Conservation (phyloP, 1,139 yeast genomes). For the Wickerhamiella infanticola region DNA sequence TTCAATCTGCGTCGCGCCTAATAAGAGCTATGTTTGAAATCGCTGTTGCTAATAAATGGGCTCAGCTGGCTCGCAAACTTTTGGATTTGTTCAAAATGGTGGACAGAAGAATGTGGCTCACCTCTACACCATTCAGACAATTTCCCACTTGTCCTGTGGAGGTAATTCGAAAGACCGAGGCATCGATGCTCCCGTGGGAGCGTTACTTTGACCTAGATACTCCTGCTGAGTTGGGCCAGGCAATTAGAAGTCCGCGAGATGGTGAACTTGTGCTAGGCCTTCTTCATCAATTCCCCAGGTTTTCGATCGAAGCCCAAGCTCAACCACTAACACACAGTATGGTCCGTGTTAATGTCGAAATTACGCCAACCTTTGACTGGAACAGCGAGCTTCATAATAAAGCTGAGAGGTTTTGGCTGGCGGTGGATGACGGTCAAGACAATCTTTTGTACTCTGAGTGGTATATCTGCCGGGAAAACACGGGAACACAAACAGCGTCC, state of each 20-base stretch:
- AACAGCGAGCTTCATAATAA: constrained; percentile 55
- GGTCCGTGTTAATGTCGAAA: constrained; percentile 48
- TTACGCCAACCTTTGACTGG: constrained; percentile 70
- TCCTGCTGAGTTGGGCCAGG: constrained; percentile 68
- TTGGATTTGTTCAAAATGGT: constrained; percentile 66
- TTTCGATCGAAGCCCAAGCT: constrained; percentile 27
- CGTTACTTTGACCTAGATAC: constrained; percentile 51
- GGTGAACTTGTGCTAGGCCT: constrained; percentile 45
- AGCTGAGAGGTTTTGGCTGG: constrained; percentile 47
- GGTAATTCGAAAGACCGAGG: constrained; percentile 58
- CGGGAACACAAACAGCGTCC: constrained; percentile 43
- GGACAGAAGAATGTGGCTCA: constrained; percentile 68
- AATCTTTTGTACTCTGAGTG: constrained; percentile 44
- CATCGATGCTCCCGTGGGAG: constrained; percentile 70
- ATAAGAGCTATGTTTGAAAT: constrained; percentile 77
- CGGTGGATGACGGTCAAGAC: constrained; percentile 75
- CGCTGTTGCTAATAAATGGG: constrained; percentile 56
- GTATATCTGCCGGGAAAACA: constrained; percentile 35
- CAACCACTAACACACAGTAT: constrained; percentile 68
- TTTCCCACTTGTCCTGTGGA: constrained; percentile 53
- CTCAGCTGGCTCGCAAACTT: constrained; percentile 41
- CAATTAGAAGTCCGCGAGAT: constrained; percentile 52
- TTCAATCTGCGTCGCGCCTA: constrained; percentile 86
- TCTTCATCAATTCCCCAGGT: constrained; percentile 21
- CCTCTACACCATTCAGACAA: constrained; percentile 78